Percentiles rank a stretch among this genome's conserved stretches.
These are phyloP conservation scores for Xylaria curta DNA, from an alignment of 495 filamentous ascomycete species.

Conservation along the genomic window DNA sequence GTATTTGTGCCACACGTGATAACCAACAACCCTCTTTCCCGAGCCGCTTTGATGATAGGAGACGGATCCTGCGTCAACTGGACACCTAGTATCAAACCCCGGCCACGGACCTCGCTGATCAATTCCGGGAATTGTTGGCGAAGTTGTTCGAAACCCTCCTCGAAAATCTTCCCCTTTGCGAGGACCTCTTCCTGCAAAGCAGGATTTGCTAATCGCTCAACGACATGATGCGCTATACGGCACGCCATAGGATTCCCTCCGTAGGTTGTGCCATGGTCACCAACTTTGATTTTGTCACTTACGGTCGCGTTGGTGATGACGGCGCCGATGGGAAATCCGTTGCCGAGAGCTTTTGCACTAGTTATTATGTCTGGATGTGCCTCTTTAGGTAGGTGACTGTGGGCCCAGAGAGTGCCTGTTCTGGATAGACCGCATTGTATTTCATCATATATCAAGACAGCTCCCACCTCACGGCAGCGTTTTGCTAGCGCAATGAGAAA, in stretches of 20 bases:
- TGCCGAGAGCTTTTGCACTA: slow-evolving; percentile 93
- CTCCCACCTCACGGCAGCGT: slow-evolving; percentile 85
- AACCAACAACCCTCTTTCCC: slow-evolving; percentile 86
- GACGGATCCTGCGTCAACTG: slow-evolving; percentile 76
- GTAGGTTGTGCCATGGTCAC: slow-evolving; percentile 97
- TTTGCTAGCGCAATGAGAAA: slow-evolving; percentile 80
- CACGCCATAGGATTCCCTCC: slow-evolving; percentile 92
- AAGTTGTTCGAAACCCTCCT: slow-evolving; percentile 66
- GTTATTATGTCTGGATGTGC: slow-evolving; percentile 95
- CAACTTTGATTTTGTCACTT: slow-evolving; percentile 81
- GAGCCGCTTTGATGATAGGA: slow-evolving; percentile 77
- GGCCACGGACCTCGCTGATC: slow-evolving; percentile 79
- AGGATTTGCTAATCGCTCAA: slow-evolving; percentile 71
- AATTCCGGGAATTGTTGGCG: slow-evolving; percentile 71
- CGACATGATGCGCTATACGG: slow-evolving; percentile 81
- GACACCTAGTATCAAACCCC: slow-evolving; percentile 82
- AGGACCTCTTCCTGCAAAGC: slow-evolving; percentile 69
- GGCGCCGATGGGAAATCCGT: slow-evolving; percentile 93
- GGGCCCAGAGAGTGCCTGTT: slow-evolving; percentile 90
- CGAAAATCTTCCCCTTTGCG: slow-evolving; percentile 69
- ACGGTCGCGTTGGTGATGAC: slow-evolving; percentile 82
- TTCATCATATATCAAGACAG: slow-evolving; percentile 92
- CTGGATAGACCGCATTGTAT: slow-evolving; percentile 92
- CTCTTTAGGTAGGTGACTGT: slow-evolving; percentile 70
- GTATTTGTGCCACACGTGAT: slow-evolving; percentile 93